Conservation (phyloP, 352 stramenopile genomes). For the Pythium aristosporum region DNA sequence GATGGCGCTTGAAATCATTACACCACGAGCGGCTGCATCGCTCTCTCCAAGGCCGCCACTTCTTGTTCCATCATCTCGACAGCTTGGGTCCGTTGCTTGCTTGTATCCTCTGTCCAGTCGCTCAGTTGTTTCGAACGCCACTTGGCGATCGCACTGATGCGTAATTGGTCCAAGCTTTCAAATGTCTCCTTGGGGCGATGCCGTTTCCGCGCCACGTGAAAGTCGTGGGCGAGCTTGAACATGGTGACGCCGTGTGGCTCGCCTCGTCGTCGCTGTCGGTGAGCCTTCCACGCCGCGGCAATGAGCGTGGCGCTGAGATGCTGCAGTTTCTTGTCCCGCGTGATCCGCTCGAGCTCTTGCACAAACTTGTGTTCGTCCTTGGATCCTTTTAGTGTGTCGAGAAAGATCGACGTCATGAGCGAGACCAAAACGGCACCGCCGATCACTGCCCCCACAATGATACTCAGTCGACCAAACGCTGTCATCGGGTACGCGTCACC, state of each 20-base stretch:
- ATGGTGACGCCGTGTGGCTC: neutral
- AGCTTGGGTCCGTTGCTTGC: constrained; percentile 5
- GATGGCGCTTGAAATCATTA: neutral
- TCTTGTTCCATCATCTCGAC: constrained; percentile 14
- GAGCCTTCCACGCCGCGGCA: constrained; percentile 32
- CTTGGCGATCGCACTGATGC: constrained; percentile 17
- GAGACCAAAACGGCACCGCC: constrained; percentile 54
- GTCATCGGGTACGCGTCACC: constrained; percentile 61
- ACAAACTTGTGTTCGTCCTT: constrained; percentile 54
- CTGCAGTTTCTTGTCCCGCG: constrained; percentile 39
- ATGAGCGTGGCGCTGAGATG: constrained; percentile 36
- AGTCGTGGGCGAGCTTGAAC: constrained; percentile 18
- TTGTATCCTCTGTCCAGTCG: constrained; percentile 14
- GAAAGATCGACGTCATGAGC: constrained; percentile 65
- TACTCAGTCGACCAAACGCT: constrained; percentile 37
- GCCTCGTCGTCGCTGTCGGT: neutral
- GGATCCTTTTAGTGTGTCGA: constrained; percentile 57
- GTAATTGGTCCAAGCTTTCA: constrained; percentile 23
- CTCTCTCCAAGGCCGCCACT: constrained; percentile 15
- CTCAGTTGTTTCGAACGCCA: constrained; percentile 21
- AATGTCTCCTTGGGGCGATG: constrained; percentile 19
- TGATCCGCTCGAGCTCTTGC: constrained; percentile 39
- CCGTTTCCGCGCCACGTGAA: constrained; percentile 13
- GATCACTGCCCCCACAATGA: constrained; percentile 50
- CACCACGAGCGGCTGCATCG: constrained; percentile 3